Base-by-base conservation (phyloP, 352 stramenopile species). In the Phytophthora podocarpi region DNA sequence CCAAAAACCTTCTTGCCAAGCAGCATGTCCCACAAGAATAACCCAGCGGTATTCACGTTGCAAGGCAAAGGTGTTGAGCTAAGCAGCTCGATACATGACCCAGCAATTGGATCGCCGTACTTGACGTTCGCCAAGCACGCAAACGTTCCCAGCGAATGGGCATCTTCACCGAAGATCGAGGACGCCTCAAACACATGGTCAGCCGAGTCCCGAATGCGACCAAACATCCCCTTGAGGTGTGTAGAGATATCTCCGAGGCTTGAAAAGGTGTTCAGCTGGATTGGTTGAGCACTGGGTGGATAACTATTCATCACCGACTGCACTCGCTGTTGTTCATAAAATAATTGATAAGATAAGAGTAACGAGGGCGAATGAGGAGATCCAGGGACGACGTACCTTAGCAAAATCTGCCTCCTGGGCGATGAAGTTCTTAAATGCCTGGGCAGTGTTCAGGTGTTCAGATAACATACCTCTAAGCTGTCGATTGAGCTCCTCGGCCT, bases 1-100 rank as follows among this genome's bases (percentile, higher is more conserved):
- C 60, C 60, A 39, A 69, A 64, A 3, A 59, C 28, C 18, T 69
- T 31, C 15, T 57, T 62, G 1, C 15, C 31, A 13, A 69, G 15
- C 16, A 69, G 36, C 60, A 69, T 69, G 2, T 45, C 28, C 60
- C 60, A 69, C 28, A 67, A 7, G 8, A 67, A 30, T 15, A 41
- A 34, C 6, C 9, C 43, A n/a, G 54, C 40, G n/a, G n/a, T n/a
- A 5, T 46, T 18, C n/a, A 36, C 30, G 12, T 24, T 51, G 31
- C 53, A 54, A 11, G 36, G 15, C 3, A 70, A 26, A 8, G 61
- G 61, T 2, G 47, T 65, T 16, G 39, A 54, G 23, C 53, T 64
- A 1, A 62, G 26, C 13, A 59, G 1, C 37, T 69, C 60, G 34
- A 69, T 51, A 20, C 60, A 64, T 3, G 37, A 15, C 12, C 52